Conservation (phyloP, 805 yeast species). For the Lipomyces orientalis region DNA sequence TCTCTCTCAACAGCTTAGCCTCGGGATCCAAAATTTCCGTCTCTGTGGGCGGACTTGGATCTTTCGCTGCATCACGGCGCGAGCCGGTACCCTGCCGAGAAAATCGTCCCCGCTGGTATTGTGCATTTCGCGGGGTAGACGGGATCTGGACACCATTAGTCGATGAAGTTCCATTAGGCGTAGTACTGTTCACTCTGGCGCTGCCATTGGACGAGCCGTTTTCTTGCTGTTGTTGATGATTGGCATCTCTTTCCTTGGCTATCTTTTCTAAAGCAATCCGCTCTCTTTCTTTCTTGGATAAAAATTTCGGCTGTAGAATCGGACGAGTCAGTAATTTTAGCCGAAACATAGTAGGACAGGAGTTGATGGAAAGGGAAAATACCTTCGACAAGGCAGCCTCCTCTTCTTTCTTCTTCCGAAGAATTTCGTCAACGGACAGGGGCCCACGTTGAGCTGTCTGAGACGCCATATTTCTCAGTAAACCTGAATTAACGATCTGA, state of each 20-base stretch:
- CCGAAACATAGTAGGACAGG: neutral
- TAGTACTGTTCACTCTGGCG: neutral
- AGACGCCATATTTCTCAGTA: constrained; percentile 1
- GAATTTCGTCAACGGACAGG: constrained; percentile 45
- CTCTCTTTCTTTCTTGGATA: constrained; percentile 55
- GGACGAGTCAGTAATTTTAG: constrained; percentile 6
- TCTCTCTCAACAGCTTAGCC: constrained; percentile 29
- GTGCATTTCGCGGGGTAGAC: constrained; percentile 4
- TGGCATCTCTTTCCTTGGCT: constrained; percentile 15
- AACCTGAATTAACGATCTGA: neutral
- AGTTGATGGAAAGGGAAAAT: neutral
- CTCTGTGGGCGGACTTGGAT: neutral
- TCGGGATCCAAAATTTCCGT: constrained; percentile 13
- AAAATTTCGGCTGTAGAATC: constrained; percentile 49
- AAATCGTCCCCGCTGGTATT: neutral
- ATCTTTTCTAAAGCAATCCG: constrained; percentile 44
- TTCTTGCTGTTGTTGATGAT: constrained; percentile 3
- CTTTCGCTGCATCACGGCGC: neutral
- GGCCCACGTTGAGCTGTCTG: constrained; percentile 35
- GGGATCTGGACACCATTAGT: neutral
- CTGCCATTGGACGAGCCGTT: neutral
- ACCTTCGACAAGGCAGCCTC: constrained; percentile 35
- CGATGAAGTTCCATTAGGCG: constrained; percentile 11
- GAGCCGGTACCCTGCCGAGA: neutral
- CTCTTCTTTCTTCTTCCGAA: constrained; percentile 36